Conservation (phyloP, 257 asterid genomes). For the Ligustrum vulgare region DNA sequence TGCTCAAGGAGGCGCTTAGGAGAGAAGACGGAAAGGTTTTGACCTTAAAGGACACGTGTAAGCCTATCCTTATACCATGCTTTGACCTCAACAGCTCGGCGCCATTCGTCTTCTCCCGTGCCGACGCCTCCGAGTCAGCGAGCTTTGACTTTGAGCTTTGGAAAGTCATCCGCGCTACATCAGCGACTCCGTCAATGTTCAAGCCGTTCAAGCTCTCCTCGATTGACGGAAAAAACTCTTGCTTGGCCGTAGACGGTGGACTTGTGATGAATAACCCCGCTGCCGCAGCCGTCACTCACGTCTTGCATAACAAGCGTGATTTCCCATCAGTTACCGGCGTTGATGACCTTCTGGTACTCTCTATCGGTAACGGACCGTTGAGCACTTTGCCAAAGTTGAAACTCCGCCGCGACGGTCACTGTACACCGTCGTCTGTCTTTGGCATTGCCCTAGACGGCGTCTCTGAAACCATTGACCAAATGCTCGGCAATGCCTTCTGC, state of each 20-base stretch:
- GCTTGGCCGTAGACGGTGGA: conserved; percentile 92
- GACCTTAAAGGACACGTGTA: conserved; percentile 78
- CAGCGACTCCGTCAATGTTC: conserved; percentile 78
- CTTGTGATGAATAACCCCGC: conserved; percentile 96
- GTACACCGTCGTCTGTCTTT: conserved; percentile 56
- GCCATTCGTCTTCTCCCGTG: conserved; percentile 93
- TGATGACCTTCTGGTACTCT: conserved; percentile 77
- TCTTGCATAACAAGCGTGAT: conserved; percentile 85
- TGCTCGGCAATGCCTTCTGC: conserved; percentile 88
- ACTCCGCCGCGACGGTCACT: conserved; percentile 51
- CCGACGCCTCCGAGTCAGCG: conserved; percentile 82
- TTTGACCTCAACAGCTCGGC: conserved; percentile 78
- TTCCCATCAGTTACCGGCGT: conserved; percentile 82
- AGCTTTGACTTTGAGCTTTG: conserved; percentile 92
- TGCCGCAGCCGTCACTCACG: conserved; percentile 96
- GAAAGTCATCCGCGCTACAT: conserved; percentile 92
- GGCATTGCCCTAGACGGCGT: conserved; percentile 87
- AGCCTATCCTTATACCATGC: conserved; percentile 85
- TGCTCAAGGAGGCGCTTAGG: conserved; percentile 59
- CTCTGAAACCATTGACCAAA: conserved; percentile 87
- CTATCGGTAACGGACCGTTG: conserved; percentile 72
- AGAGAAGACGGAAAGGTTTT: conserved; percentile 57
- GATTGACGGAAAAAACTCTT: conserved; percentile 70
- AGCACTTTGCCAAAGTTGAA: conserved; percentile 41
- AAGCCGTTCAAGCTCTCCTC: conserved; percentile 76